Percentiles rank a stretch among this genome's conserved stretches.
Evolutionary conservation across 2,329 filamentous ascomycete species (phyloP).

Genomic region (Clarireedia monteithiana): DNA sequence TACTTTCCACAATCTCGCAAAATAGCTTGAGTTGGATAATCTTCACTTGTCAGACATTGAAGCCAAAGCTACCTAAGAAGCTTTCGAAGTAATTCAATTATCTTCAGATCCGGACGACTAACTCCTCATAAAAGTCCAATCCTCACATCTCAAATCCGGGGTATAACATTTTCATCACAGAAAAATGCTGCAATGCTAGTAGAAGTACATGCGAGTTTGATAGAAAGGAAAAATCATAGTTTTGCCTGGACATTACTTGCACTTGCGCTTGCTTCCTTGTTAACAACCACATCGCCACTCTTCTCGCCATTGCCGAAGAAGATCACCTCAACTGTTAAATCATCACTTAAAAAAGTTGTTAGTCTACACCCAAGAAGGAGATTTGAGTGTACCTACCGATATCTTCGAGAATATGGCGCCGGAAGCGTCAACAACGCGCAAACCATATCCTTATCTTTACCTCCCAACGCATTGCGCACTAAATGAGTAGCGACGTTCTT

Average conservation of each 20-base stretch:
- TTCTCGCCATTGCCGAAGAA: conserved; percentile 85
- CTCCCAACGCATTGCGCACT: conserved; percentile 88
- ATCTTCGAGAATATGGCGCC: conserved; percentile 82
- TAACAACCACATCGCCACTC: conserved; percentile 72
- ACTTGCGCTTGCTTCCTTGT: conserved; percentile 72
- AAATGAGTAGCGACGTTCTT: conserved; percentile 95
- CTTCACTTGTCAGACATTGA: too few species aligned
- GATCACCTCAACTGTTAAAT: conserved; percentile 94
- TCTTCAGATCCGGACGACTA: too few species aligned
- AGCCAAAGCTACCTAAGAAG: too few species aligned
- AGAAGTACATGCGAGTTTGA: not conserved
- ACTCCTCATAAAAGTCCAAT: not conserved
- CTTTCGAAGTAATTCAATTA: too few species aligned
- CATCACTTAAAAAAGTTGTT: conserved; percentile 53
- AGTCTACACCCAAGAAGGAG: conserved; percentile 3
- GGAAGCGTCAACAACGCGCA: conserved; percentile 87
- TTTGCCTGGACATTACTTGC: conserved; percentile 27
- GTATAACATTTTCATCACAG: not conserved
- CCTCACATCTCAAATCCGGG: not conserved
- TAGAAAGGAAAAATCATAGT: conserved; percentile 14
- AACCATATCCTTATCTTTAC: conserved; percentile 87
- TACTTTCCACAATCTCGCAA: too few species aligned
- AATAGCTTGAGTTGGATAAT: too few species aligned
- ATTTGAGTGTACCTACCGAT: conserved; percentile 55
- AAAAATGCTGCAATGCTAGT: not conserved